Base-by-base conservation (phyloP, 2,329 filamentous ascomycete genomes). In the Didymella keratinophila region DNA sequence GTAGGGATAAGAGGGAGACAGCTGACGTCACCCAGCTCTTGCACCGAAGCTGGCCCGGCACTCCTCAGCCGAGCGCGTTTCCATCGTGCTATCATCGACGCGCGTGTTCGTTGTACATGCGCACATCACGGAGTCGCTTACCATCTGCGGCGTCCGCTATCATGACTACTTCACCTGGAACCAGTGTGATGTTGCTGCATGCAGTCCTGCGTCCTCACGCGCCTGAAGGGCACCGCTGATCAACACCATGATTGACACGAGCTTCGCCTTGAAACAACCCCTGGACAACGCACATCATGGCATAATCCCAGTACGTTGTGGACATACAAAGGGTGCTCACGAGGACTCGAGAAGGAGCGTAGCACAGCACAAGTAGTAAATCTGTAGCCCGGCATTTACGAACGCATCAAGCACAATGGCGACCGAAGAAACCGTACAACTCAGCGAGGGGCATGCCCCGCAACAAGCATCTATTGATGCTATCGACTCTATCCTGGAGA, bases 401-500 rank as follows among this genome's bases (percentile, higher is more conserved):
- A 47, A 2, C 11, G 6, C 28, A 16, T 16, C 43, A 10, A 2
- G 11, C n/a, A 65, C 39, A 39, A 78, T 77, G 76, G 76, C 76
- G 11, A 76, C 73, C 16, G 70, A 73, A 66, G 73, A 75, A 23
- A 74, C 70, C 11, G 74, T 76, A 20, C 60, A 71, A 43, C 71
- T 78, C 34, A 61, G 58, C 46, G 70, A 72, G 30, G 36, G 67
- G 14, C 75, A 78, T 47, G 62, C 68, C 9, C 75, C 76, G 9
- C 74, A 75, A 11, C 66, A 73, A 34, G 71, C 68, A n/a, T 76
- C 75, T 21, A 63, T 74, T 36, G 64, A 72, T 12, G 72, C 75
- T 11, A 71, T 78, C 43, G 61, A 65, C 2, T 71, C 71, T 0
- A 62, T 77, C 41, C 66, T 78, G 5, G 64, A 67, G 0, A 64